Conservation (phyloP, 805 yeast species). For the Ogataea saltuana region DNA sequence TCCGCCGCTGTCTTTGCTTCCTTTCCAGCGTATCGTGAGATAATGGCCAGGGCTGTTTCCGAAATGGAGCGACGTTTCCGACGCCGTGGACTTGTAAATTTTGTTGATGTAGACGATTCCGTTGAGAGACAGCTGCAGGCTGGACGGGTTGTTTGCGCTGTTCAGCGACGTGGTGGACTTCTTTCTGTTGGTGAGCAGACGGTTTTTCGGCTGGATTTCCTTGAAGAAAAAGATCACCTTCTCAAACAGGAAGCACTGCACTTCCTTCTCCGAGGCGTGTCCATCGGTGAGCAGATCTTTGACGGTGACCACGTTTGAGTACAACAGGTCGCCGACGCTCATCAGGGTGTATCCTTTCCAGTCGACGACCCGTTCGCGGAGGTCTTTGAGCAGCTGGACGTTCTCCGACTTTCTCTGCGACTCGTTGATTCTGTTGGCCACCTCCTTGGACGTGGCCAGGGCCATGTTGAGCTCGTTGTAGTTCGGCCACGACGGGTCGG, state of each 20-base stretch:
- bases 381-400: slow-evolving; percentile 63
- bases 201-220: slow-evolving; percentile 53
- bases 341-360: slow-evolving; percentile 88
- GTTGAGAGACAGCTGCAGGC: slow-evolving; percentile 28
- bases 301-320: slow-evolving; percentile 69
- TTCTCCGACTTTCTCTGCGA: slow-evolving; percentile 92
- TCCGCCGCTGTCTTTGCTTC: slow-evolving; percentile 81
- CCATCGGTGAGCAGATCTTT: slow-evolving; percentile 54
- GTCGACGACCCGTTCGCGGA: slow-evolving; percentile 74
- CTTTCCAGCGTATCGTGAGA: slow-evolving; percentile 76
- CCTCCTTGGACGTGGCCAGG: slow-evolving; percentile 70
- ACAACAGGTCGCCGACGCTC: slow-evolving; percentile 82
- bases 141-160: slow-evolving; percentile 10
- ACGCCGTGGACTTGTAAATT: slow-evolving; percentile 29
- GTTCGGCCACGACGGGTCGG: slow-evolving; percentile 52
- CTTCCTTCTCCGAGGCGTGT: slow-evolving; percentile 76
- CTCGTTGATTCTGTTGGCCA: slow-evolving; percentile 87
- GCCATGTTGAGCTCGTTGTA: slow-evolving; percentile 74
- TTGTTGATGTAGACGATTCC: slow-evolving; percentile 35
- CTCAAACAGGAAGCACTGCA: slow-evolving; percentile 87
- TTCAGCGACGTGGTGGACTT: slow-evolving; percentile 46
- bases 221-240: slow-evolving; percentile 60
- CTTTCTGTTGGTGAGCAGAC: slow-evolving; percentile 48
- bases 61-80: slow-evolving; percentile 34
- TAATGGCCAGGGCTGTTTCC: slow-evolving; percentile 49